Percentiles rank a stretch among this genome's conserved stretches.
Conservation (phyloP, 2,329 filamentous ascomycete species). For the Monilinia laxa region DNA sequence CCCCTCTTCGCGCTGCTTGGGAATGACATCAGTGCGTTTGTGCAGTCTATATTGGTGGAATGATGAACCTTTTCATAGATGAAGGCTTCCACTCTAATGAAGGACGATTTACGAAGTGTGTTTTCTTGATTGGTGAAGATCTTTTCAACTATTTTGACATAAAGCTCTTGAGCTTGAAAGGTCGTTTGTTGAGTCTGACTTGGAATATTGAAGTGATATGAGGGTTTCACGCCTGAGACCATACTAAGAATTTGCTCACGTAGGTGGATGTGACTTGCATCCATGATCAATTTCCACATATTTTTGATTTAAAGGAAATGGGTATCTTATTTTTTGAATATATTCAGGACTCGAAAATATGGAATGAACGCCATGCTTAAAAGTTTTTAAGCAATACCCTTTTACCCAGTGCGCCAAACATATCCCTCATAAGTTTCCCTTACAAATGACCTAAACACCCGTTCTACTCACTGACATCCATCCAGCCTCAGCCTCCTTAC, state of each 20-base stretch:
- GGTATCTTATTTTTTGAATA: background rate
- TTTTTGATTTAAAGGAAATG: background rate
- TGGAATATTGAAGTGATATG: no score
- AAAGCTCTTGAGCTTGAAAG: background rate
- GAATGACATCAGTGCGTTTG: constrained; percentile 13
- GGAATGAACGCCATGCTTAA: background rate
- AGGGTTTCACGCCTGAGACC: no score
- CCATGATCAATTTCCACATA: background rate
- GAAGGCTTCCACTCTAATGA: background rate
- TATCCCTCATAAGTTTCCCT: no score
- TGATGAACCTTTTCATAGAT: constrained; percentile 7
- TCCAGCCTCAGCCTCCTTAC: constrained; percentile 11
- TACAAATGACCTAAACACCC: background rate
- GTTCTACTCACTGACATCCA: constrained; percentile 3
- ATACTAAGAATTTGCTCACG: background rate
- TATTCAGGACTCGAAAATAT: background rate
- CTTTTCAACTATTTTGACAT: background rate
- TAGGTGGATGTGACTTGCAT: background rate
- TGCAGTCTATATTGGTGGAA: constrained; percentile 1
- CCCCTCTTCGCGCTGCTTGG: constrained; percentile 19
- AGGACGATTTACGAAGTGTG: background rate
- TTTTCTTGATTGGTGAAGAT: constrained; percentile 2
- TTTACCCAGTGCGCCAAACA: background rate
- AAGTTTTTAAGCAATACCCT: background rate
- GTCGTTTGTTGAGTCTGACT: no score